Percentiles rank a stretch among this genome's conserved stretches.
Evolutionary conservation across 495 filamentous ascomycete species (phyloP).

Genomic region (Bombardia bombarda): DNA sequence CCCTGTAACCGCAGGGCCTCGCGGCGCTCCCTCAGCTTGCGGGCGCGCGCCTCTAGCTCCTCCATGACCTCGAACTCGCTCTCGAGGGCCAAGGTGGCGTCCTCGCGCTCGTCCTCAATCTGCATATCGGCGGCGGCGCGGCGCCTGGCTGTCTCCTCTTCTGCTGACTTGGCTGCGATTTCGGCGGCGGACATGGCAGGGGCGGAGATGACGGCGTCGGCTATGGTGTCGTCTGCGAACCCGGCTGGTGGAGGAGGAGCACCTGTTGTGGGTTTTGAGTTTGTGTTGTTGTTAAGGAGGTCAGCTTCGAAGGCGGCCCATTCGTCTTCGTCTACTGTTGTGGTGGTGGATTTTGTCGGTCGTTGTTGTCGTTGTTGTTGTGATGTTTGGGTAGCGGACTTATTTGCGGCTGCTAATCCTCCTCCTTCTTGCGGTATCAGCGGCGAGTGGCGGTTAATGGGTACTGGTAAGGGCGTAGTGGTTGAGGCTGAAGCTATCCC

Average conservation of each 20-base stretch:
- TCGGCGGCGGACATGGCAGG: conserved; percentile 64
- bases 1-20: conserved; percentile 39
- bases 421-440: conserved; percentile 26
- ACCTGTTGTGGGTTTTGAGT: conserved; percentile 1
- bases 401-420: neutral
- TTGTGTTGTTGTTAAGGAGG: conserved; percentile 44
- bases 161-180: conserved; percentile 59
- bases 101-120: conserved; percentile 69
- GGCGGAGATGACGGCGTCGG: conserved; percentile 60
- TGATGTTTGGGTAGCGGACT: neutral
- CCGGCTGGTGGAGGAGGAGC: conserved; percentile 9
- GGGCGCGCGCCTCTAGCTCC: conserved; percentile 71
- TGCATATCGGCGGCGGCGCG: conserved; percentile 53
- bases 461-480: conserved; percentile 22
- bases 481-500: conserved; percentile 1
- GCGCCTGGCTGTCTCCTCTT: conserved; percentile 46
- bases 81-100: conserved; percentile 70
- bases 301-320: conserved; percentile 92
- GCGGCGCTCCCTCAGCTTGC: conserved; percentile 62
- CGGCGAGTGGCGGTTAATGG: conserved; percentile 28
- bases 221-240: conserved; percentile 9
- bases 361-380: conserved; percentile 3
- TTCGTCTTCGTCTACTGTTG: conserved; percentile 65
- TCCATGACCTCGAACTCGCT: conserved; percentile 96
- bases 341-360: conserved; percentile 2